A percentile compares a stretch with the other conserved stretches of the same genome.
Evolutionary conservation across 495 filamentous ascomycete species (phyloP).

Genomic region (Annulohypoxylon nitens): DNA sequence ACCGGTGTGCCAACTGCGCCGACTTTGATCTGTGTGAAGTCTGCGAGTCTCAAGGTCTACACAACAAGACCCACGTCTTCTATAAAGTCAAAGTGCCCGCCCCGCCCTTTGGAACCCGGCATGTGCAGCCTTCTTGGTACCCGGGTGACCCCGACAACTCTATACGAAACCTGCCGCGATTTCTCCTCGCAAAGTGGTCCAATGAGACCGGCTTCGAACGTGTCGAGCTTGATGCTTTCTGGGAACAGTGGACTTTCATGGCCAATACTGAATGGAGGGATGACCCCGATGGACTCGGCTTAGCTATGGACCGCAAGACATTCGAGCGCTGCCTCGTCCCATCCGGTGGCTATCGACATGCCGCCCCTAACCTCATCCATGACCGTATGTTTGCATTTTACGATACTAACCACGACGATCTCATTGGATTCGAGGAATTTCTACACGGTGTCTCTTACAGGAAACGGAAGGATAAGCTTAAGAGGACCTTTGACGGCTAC

Average conservation of each 20-base stretch:
- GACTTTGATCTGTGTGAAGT: slow-evolving; percentile 93
- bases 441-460: slow-evolving; percentile 84
- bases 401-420: slow-evolving; percentile 85
- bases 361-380: slow-evolving; percentile 88
- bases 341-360: slow-evolving; percentile 77
- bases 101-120: slow-evolving; percentile 62
- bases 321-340: slow-evolving; percentile 93
- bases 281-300: slow-evolving; percentile 79
- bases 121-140: slow-evolving; percentile 87
- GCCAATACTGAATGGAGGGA: slow-evolving; percentile 87
- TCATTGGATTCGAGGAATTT: slow-evolving; percentile 97
- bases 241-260: slow-evolving; percentile 95
- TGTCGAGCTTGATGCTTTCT: slow-evolving; percentile 88
- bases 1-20: slow-evolving; percentile 90
- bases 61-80: slow-evolving; percentile 94
- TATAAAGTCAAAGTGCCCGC: slow-evolving; percentile 78
- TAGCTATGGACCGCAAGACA: slow-evolving; percentile 90
- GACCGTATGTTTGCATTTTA: slow-evolving; percentile 98
- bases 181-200: slow-evolving; percentile 73
- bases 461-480: slow-evolving; percentile 79
- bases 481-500: slow-evolving; percentile 86
- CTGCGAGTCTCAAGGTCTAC: slow-evolving; percentile 86
- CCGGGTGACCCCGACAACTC: slow-evolving; percentile 82
- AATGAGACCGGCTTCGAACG: slow-evolving; percentile 82
- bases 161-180: slow-evolving; percentile 70